Evolutionary conservation across 495 filamentous ascomycete genomes (phyloP).

Genomic region (Tuber microsphaerosporum): DNA sequence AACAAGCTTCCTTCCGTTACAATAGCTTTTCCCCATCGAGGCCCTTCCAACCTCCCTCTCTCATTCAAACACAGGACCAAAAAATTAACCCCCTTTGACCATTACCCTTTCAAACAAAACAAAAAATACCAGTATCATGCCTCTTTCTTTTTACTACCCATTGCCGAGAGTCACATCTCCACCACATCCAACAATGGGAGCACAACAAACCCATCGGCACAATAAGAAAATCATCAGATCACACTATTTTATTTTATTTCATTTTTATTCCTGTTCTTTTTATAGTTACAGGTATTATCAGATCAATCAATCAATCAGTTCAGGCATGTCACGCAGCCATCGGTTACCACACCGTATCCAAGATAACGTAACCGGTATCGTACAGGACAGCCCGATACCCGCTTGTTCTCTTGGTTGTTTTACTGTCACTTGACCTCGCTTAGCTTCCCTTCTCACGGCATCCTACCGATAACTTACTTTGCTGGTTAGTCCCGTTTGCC

Average conservation of each 20-base stretch:
- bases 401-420: neutral
- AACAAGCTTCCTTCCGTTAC: neutral
- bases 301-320: neutral
- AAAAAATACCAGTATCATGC: no score
- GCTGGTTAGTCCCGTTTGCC: no score
- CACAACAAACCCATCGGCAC: no score
- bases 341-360: neutral
- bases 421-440: neutral
- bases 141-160: no score
- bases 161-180: no score
- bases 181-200: no score
- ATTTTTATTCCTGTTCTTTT: neutral
- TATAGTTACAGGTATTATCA: neutral
- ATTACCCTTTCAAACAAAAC: no score
- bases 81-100: neutral
- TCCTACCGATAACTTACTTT: no score
- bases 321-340: neutral
- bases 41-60: neutral
- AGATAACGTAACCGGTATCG: neutral
- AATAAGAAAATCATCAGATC: neutral
- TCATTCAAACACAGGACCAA: neutral
- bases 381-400: neutral
- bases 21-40: neutral
- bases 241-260: neutral
- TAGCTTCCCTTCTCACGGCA: neutral